Base-by-base conservation (phyloP, 1,139 yeast genomes). In the Yamadazyma blattariae region DNA sequence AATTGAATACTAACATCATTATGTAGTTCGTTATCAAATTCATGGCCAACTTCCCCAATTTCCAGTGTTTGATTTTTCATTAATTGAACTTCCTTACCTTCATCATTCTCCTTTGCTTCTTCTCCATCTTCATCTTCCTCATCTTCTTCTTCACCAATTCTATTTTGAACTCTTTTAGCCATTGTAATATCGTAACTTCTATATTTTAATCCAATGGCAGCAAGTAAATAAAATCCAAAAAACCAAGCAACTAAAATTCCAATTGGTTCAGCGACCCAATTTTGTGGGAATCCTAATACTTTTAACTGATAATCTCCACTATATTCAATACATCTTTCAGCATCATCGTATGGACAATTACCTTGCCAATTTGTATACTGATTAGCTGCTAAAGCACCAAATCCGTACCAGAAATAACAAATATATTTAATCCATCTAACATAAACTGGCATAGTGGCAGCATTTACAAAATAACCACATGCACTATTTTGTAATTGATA, bases 391-490 rank as follows among this genome's bases (percentile, higher is more conserved):
- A 82, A 55, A 0, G 84, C 82, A 1, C 94, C 94, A 57, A 82
- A 83, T 0, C 79, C 81, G 49, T 83, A 86, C 85, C 92, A 87
- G 38, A 83, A 74, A 50, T 78, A 82, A 0, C 90, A 80, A 35
- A 80, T 58, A 55, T 85, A 87, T 50, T 82, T 84, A 5, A 81
- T 70, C 96, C 96, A 87, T 25, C 90, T 69, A 4, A 87, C 95
- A 50, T 87, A 87, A 4, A 85, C 95, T 0, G 95, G 95, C 81
- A 86, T 74, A 2, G 79, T 71, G 13, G 70, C 64, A 0, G 90
- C 78, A 56, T 84, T 86, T 15, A 82, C 85, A 50, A 84, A 86
- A 56, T 79, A 85, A 0, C 96, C 96, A 57, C 89, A 82, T 0
- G 89, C 87, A 67, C 82, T 75, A 34, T 86, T 79, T 51, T 85